Percentiles rank a stretch among this genome's conserved stretches.
Evolutionary conservation across 2,329 filamentous ascomycete species (phyloP).

Genomic region (Basipetospora chlamydospora): DNA sequence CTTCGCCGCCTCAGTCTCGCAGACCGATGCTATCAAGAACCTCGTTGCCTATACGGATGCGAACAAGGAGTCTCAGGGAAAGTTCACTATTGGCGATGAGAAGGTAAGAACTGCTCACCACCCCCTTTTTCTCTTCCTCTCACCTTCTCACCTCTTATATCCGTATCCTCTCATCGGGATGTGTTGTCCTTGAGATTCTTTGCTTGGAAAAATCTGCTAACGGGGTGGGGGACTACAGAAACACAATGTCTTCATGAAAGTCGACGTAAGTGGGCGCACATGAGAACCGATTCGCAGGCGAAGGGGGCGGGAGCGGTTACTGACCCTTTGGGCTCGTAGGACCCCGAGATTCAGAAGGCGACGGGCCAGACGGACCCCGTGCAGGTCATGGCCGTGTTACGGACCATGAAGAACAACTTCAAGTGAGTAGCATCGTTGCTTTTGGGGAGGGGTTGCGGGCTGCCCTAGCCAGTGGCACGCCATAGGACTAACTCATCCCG

Average conservation of each 20-base stretch:
- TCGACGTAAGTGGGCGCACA: conserved; percentile 42
- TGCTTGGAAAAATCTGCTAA: neutral
- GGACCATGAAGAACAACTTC: conserved; percentile 81
- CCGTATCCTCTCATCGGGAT: no score
- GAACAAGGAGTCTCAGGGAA: conserved; percentile 81
- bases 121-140: neutral
- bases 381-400: conserved; percentile 70
- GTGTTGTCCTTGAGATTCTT: neutral
- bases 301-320: neutral
- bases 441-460: no score
- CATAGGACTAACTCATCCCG: no score
- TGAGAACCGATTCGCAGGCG: neutral
- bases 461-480: no score
- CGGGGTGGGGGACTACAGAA: conserved; percentile 31
- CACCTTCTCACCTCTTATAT: no score
- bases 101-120: conserved; percentile 45
- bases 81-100: conserved; percentile 94
- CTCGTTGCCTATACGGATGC: conserved; percentile 62
- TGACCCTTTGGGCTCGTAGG: conserved; percentile 30
- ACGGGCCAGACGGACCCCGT: conserved; percentile 70
- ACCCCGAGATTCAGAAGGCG: conserved; percentile 69
- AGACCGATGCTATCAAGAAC: conserved; percentile 61
- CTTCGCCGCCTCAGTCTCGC: conserved; percentile 64
- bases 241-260: conserved; percentile 94
- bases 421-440: no score